Conservation (phyloP, 345 rosid genomes). For the Eucalyptus cloeziana region DNA sequence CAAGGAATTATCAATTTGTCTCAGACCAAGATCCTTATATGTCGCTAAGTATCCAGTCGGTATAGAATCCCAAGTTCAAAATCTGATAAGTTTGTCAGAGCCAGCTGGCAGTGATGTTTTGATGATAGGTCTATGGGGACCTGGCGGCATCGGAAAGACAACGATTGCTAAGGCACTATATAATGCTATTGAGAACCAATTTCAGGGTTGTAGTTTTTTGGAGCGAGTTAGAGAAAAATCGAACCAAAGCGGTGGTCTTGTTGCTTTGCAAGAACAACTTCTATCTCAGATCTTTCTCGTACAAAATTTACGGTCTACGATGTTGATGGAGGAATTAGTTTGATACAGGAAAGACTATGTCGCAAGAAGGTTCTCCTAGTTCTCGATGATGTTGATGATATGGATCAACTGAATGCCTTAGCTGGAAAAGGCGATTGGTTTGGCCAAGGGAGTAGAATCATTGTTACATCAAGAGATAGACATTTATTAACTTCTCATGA, state of each 20-base stretch:
- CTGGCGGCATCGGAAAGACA: accelerated
- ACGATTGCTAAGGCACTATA: accelerated
- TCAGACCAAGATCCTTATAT: accelerated
- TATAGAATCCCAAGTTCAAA: not conserved
- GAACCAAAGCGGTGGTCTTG: not conserved
- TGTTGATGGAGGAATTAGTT: accelerated
- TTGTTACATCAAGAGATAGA: no score
- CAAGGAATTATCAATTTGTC: not conserved
- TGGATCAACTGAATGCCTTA: accelerated
- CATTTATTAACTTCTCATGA: no score
- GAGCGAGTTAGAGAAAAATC: not conserved
- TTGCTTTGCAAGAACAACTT: no score
- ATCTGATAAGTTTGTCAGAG: not conserved
- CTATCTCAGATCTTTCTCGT: accelerated
- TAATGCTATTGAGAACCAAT: not conserved
- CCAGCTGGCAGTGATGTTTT: accelerated
- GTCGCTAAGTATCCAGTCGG: not conserved
- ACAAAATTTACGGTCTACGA: accelerated
- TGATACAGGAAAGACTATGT: no score
- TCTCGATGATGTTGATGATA: accelerated
- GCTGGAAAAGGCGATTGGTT: no score
- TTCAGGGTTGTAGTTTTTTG: not conserved
- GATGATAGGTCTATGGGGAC: not conserved
- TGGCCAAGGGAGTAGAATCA: no score
- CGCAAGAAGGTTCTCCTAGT: no score